Evolutionary conservation across 1,139 yeast genomes (phyloP).

Genomic region (Pichia sp.): DNA sequence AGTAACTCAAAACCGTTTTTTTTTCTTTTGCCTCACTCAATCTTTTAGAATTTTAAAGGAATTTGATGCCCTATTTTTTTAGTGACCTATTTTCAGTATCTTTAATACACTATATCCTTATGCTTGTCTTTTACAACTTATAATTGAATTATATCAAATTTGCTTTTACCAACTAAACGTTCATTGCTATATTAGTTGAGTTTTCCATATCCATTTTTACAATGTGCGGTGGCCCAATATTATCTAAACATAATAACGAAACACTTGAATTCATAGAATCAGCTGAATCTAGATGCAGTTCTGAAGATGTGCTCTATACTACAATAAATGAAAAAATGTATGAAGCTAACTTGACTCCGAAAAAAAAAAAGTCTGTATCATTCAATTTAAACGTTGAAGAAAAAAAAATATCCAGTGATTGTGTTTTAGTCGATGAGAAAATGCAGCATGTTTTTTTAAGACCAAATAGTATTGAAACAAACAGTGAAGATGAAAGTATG

Average conservation of each 20-base stretch:
- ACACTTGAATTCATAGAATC: conserved; percentile 7
- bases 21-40: not conserved
- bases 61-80: not conserved
- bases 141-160: not conserved
- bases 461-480: not conserved
- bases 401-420: not conserved
- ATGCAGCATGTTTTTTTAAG: not conserved
- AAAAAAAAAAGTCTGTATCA: conserved; percentile 1
- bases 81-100: not conserved
- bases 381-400: conserved; percentile 1
- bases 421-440: not conserved
- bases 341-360: not conserved
- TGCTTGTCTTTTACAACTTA: not conserved
- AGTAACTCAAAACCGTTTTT: too few species aligned
- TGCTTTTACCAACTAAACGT: not conserved
- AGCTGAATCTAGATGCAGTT: conserved; percentile 1
- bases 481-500: not conserved
- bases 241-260: not conserved
- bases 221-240: not conserved
- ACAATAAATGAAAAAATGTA: not conserved
- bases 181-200: not conserved
- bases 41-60: not conserved
- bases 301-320: conserved; percentile 7
- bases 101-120: not conserved
- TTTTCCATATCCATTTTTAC: not conserved